These are phyloP conservation scores for Polytrichum formosum DNA, from an alignment of 225 moss, liverwort and hornwort genomes.

Conservation along the genomic window DNA sequence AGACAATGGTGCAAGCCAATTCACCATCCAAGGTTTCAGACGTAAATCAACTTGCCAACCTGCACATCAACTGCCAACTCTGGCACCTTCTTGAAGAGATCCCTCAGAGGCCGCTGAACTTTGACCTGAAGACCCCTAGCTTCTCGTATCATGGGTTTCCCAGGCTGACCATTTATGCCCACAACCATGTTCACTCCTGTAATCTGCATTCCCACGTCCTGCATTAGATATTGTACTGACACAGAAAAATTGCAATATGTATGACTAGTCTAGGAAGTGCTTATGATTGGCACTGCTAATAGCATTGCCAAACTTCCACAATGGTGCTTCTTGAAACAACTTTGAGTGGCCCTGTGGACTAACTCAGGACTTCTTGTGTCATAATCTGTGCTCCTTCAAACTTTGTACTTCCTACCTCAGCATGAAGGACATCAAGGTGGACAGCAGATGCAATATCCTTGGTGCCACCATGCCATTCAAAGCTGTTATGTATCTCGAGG, in stretches of 20 bases:
- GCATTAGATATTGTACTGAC: constrained; percentile 17
- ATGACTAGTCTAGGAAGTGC: neutral
- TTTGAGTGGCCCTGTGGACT: no score
- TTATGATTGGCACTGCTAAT: no score
- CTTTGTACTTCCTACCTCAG: constrained; percentile 56
- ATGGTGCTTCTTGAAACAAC: no score
- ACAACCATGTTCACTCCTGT: constrained; percentile 98
- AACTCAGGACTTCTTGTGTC: no score
- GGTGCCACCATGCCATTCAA: constrained; percentile 92
- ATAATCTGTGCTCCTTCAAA: no score
- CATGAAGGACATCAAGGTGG: constrained; percentile 87
- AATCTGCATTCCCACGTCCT: constrained; percentile 48
- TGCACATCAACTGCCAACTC: constrained; percentile 93
- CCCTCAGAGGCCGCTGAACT: constrained; percentile 83
- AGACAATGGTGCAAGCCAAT: no score
- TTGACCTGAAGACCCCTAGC: constrained; percentile 78
- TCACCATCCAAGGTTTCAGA: neutral
- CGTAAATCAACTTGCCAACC: constrained; percentile 27
- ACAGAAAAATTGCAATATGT: no score
- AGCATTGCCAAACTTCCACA: no score
- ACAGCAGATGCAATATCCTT: constrained; percentile 86
- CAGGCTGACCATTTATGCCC: constrained; percentile 83
- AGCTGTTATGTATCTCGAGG: constrained; percentile 82
- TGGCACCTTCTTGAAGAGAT: constrained; percentile 93
- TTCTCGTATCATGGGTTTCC: constrained; percentile 93